Conservation (phyloP, 2,329 filamentous ascomycete genomes). For the Macroventuria anomochaeta region DNA sequence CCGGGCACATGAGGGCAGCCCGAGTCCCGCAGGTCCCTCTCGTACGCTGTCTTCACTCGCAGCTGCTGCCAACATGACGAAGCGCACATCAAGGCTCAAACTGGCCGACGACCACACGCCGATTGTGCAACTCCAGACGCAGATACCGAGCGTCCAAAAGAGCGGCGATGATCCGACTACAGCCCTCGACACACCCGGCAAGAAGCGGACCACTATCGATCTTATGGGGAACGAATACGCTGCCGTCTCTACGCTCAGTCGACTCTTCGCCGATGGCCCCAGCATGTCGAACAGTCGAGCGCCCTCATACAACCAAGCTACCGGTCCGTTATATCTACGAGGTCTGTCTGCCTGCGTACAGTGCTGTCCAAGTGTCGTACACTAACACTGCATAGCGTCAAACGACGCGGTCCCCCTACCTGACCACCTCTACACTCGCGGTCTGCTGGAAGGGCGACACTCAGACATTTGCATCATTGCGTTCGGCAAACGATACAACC, state of each 20-base stretch:
- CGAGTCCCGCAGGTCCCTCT: conserved; percentile 34
- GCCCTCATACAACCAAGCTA: conserved; percentile 51
- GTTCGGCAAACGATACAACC: conserved; percentile 59
- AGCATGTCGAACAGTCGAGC: conserved; percentile 49
- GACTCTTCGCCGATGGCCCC: conserved; percentile 53
- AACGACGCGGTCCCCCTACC: conserved; percentile 53
- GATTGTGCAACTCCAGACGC: conserved; percentile 40
- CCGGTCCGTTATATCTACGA: conserved; percentile 43
- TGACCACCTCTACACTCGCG: conserved; percentile 60
- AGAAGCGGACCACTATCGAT: conserved; percentile 35
- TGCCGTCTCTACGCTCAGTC: conserved; percentile 53
- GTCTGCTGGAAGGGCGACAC: conserved; percentile 59
- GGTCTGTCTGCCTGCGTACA: conserved; percentile 27
- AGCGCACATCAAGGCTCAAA: conserved; percentile 38
- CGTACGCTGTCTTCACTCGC: conserved; percentile 25
- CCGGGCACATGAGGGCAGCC: conserved; percentile 12
- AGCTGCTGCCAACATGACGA: conserved; percentile 33
- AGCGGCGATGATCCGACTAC: conserved; percentile 57
- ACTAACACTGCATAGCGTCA: conserved; percentile 35
- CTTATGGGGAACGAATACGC: conserved; percentile 46
- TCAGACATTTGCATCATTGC: conserved; percentile 62
- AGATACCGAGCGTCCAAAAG: conserved; percentile 55
- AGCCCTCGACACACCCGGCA: conserved; percentile 42
- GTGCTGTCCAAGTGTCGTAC: not conserved
- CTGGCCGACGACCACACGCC: conserved; percentile 37